Percentiles rank a stretch among this genome's conserved stretches.
These are phyloP conservation scores for Tolypocladium endophyticum DNA, from an alignment of 2,329 filamentous ascomycete genomes.

Conservation along the genomic window DNA sequence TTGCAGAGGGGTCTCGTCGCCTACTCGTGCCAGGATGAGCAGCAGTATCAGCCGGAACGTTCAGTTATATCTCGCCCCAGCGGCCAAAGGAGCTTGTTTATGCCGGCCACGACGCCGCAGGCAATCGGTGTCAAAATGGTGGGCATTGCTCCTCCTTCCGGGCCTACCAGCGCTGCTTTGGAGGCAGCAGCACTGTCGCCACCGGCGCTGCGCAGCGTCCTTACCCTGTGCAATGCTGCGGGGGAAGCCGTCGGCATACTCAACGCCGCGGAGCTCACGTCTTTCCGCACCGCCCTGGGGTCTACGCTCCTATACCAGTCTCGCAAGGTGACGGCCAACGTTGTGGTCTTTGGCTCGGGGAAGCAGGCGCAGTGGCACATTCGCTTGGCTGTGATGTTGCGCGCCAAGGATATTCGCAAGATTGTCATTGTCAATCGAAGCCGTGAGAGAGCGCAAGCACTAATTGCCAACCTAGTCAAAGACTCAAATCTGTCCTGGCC, in stretches of 20 bases:
- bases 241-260: neutral
- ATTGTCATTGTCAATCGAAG: neutral
- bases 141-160: neutral
- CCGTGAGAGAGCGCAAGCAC: neutral
- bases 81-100: neutral
- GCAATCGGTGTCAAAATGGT: neutral
- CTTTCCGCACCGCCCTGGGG: neutral
- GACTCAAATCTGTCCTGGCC: neutral
- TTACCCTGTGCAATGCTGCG: neutral
- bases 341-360: neutral
- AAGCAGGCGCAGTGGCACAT: neutral
- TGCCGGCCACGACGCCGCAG: neutral
- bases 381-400: neutral
- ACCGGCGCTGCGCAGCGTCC: neutral
- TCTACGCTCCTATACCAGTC: neutral
- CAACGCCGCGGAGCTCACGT: neutral
- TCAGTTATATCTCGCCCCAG: neutral
- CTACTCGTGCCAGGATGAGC: neutral
- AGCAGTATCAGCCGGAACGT: neutral
- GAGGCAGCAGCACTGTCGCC: neutral
- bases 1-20: neutral
- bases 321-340: neutral
- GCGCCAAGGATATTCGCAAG: neutral
- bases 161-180: neutral
- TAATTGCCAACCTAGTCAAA: neutral